These are phyloP conservation scores for Schizonepeta tenuifolia DNA, from an alignment of 257 asterid genomes.

Conservation along the genomic window DNA sequence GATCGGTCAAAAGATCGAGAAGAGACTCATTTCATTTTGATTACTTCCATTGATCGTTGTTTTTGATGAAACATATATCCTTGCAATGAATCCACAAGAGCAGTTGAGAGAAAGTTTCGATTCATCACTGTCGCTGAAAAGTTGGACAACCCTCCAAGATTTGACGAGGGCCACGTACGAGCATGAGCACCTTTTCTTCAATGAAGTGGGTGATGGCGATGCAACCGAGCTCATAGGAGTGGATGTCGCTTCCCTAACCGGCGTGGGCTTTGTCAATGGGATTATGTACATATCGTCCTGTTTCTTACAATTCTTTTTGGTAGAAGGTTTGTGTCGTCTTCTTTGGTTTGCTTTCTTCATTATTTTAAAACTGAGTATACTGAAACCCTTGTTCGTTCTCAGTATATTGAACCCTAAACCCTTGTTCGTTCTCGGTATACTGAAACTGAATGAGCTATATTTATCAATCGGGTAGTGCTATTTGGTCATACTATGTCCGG, in stretches of 20 bases:
- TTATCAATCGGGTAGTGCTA: too few species aligned
- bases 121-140: not conserved
- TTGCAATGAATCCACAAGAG: constrained; percentile 33
- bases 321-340: constrained; percentile 6
- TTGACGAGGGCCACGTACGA: not conserved
- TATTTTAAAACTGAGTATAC: not conserved
- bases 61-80: constrained; percentile 2
- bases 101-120: not conserved
- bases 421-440: not conserved
- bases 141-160: constrained; percentile 12
- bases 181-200: not conserved
- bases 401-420: too few species aligned
- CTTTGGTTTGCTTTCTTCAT: constrained; percentile 12
- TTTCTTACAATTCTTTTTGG: constrained; percentile 19
- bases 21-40: constrained; percentile 70
- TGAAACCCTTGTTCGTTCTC: too few species aligned
- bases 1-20: constrained; percentile 56
- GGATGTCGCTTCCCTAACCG: not conserved
- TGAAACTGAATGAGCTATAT: not conserved
- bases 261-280: not conserved
- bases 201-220: not conserved
- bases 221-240: too few species aligned
- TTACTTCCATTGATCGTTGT: constrained; percentile 45
- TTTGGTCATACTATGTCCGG: too few species aligned
- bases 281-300: constrained; percentile 26